A percentile compares a stretch with the other conserved stretches of the same genome.
Conservation (phyloP, 805 yeast species). For the Wickerhamiella qilinensis region DNA sequence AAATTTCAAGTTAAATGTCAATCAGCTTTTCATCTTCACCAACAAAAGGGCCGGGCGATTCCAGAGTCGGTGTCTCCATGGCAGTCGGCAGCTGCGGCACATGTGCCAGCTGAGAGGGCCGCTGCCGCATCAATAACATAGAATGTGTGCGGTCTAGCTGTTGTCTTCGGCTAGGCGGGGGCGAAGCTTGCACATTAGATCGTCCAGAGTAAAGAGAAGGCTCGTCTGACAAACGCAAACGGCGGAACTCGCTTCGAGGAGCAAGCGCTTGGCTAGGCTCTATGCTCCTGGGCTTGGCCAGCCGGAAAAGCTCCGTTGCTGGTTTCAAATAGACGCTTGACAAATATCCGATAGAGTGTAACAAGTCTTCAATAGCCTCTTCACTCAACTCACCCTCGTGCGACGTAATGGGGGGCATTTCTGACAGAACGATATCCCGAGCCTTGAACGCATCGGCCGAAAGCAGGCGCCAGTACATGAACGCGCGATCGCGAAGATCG, state of each 20-base stretch:
- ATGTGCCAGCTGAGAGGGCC: neutral
- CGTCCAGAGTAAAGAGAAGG: no score
- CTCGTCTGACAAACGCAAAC: neutral
- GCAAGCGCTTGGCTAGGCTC: slow-evolving; percentile 13
- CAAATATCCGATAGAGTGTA: slow-evolving; percentile 62
- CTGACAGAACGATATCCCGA: slow-evolving; percentile 40
- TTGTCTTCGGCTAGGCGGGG: neutral
- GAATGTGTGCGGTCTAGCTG: neutral
- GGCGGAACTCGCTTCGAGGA: slow-evolving; percentile 12
- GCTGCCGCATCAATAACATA: neutral
- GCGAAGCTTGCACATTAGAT: neutral
- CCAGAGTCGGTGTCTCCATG: neutral
- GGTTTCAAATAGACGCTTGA: slow-evolving; percentile 79
- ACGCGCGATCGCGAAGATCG: slow-evolving; percentile 74
- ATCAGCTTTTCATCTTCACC: slow-evolving; percentile 12
- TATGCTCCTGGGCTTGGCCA: slow-evolving; percentile 14
- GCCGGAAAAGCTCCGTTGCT: slow-evolving; percentile 60
- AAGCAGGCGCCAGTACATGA: slow-evolving; percentile 69
- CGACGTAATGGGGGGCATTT: slow-evolving; percentile 39
- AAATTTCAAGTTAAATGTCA: slow-evolving; percentile 8
- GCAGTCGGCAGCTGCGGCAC: neutral
- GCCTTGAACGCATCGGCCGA: slow-evolving; percentile 34
- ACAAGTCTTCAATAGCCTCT: slow-evolving; percentile 59
- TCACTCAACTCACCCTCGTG: slow-evolving; percentile 19
- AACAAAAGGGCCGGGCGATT: neutral